Percentiles rank a stretch among this genome's conserved stretches.
phyloP scores from a whole-genome alignment of 345 rosid genomes.

The Psidium guajava region DNA sequence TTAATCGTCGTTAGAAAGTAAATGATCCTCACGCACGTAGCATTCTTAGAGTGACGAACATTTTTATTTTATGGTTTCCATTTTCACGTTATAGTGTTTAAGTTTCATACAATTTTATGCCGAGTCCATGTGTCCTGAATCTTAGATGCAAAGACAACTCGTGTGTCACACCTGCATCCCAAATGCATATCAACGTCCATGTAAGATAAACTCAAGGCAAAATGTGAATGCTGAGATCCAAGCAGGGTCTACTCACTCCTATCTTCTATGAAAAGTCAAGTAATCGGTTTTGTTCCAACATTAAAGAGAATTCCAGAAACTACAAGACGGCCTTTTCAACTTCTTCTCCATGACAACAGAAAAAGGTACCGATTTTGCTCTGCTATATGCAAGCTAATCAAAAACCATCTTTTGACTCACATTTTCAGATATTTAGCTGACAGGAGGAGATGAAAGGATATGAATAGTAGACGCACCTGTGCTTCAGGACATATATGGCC shows the following conservation, averaged over 20 bases:
- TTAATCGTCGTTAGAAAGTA: neutral
- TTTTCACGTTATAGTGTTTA: neutral
- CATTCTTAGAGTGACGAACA: neutral
- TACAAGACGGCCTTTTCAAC: neutral
- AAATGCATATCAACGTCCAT: neutral
- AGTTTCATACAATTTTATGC: neutral
- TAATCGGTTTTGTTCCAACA: neutral
- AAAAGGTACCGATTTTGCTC: neutral
- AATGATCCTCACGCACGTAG: neutral
- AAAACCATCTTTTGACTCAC: neutral
- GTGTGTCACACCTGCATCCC: neutral
- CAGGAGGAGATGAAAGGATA: neutral
- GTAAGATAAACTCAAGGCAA: neutral
- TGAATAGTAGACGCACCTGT: conserved; percentile 38
- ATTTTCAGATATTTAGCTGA: neutral
- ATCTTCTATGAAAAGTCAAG: neutral
- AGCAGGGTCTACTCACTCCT: neutral
- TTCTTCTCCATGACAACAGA: neutral
- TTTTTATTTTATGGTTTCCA: no score
- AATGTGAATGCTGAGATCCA: neutral
- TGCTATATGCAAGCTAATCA: neutral
- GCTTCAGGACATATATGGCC: conserved; percentile 99
- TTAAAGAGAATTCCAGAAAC: neutral
- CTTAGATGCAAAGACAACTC: neutral
- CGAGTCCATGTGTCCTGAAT: neutral